Conservation (phyloP, 345 rosid species). For the Populus davidiana region DNA sequence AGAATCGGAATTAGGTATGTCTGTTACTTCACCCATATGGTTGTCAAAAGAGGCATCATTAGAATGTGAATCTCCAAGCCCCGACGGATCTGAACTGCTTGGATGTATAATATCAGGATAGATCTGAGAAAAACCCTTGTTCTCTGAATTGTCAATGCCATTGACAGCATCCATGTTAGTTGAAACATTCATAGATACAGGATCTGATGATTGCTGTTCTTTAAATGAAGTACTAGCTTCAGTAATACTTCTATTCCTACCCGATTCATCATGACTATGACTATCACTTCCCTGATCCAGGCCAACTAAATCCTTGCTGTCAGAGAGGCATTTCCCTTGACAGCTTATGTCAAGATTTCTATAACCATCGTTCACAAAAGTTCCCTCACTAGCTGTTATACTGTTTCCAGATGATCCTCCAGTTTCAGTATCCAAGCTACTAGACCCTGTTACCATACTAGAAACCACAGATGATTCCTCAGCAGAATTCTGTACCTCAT, state of each 20-base stretch:
- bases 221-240: slow-evolving; percentile 43
- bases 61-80: slow-evolving; percentile 28
- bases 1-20: slow-evolving; percentile 8
- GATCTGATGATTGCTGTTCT: slow-evolving; percentile 47
- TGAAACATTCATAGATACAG: slow-evolving; percentile 37
- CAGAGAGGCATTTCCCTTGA: slow-evolving; percentile 32
- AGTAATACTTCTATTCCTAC: slow-evolving; percentile 38
- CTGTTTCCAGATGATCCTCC: slow-evolving; percentile 34
- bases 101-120: slow-evolving; percentile 24
- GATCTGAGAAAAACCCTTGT: slow-evolving; percentile 32
- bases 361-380: slow-evolving; percentile 21
- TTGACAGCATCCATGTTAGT: slow-evolving; percentile 49
- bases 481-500: slow-evolving; percentile 22
- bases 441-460: slow-evolving; percentile 25
- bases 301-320: slow-evolving; percentile 38
- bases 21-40: slow-evolving; percentile 30
- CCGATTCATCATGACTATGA: slow-evolving; percentile 33
- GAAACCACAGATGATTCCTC: slow-evolving; percentile 28
- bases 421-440: slow-evolving; percentile 30
- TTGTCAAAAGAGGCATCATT: slow-evolving; percentile 26
- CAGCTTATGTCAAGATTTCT: slow-evolving; percentile 25
- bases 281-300: slow-evolving; percentile 43
- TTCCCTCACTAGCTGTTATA: slow-evolving; percentile 19
- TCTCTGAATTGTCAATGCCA: slow-evolving; percentile 43
- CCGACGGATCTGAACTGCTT: slow-evolving; percentile 31